Evolutionary conservation across 2,329 filamentous ascomycete species (phyloP), one percentile per base, ranked within the genome.

Genomic region (Talaromyces sp.): DNA sequence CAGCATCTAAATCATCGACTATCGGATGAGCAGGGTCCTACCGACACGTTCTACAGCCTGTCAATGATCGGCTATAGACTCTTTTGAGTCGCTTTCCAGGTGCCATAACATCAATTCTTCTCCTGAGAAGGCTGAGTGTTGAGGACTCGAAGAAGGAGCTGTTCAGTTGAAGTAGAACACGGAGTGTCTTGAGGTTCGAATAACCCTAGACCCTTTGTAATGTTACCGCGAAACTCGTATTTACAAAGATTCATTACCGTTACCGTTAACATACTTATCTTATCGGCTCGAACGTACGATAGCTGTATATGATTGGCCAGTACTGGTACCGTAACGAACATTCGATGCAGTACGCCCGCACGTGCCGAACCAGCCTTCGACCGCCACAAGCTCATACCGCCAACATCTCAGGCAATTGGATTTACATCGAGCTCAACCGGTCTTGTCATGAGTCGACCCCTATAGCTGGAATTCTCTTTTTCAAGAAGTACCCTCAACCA

Each of bases 11-110:
- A 12, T 35, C 35, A 18, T 25, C 14, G 11, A 21, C 18, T n/a
- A 28, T 39, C 5, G 6, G 14, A 11, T n/a, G n/a, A 31, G 18
- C 6, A 2, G 14, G 33, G 23, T 6, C 58, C 2, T 39, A 61
- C 46, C 58, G 44, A 35, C 58, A 55, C 12, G 58, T 61, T 54
- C 58, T 46, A 50, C 58, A 61, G 1, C 58, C 58, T 16, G 44
- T 40, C 7, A 52, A n/a, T 7, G 58, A 61, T 50, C 46, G 14
- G 14, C 9, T 50, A 50, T 50, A 50, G 14, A 1, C 14, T n/a
- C 46, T 50, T 31, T 50, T 50, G 16, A 14, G 25, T n/a, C 16
- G 25, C 46, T 48, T 48, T 48, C 6, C 18, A 50, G 46, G 23
- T 8, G 25, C 46, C 46, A 44, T 44, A 7, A 12, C 3, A 21